Conservation (phyloP, 1,284 basidiomycete genomes). For the Phylloboletellus chloephorus region DNA sequence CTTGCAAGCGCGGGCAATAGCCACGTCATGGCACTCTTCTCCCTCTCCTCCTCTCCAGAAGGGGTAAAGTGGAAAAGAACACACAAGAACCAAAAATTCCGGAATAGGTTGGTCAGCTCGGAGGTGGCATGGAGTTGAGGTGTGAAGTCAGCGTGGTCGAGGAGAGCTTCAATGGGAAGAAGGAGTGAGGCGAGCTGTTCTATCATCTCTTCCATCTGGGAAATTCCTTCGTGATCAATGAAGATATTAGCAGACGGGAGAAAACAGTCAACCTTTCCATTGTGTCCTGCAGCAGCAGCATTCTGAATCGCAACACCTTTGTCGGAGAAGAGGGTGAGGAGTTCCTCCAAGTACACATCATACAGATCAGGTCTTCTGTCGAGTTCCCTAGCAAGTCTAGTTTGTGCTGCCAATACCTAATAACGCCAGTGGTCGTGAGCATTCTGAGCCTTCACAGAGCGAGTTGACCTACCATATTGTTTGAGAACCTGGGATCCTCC, state of each 20-base stretch:
- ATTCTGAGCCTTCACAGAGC: not conserved
- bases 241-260: constrained; percentile 1
- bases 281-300: constrained; percentile 56
- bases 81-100: constrained; percentile 93
- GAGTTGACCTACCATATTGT: constrained; percentile 61
- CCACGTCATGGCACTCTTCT: constrained; percentile 67
- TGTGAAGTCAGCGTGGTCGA: constrained; percentile 72
- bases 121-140: constrained; percentile 55
- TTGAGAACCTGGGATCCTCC: constrained; percentile 80
- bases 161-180: constrained; percentile 84
- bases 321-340: constrained; percentile 83
- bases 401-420: constrained; percentile 83
- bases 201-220: constrained; percentile 78
- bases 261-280: constrained; percentile 49
- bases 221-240: constrained; percentile 10
- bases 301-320: constrained; percentile 92
- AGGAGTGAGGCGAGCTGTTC: constrained; percentile 82
- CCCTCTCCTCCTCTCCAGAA: constrained; percentile 39
- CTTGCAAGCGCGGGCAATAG: constrained; percentile 69
- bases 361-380: constrained; percentile 69
- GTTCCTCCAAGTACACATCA: constrained; percentile 77
- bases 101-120: constrained; percentile 78
- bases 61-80: constrained; percentile 74
- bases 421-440: not conserved
- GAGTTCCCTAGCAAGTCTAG: constrained; percentile 77